These are phyloP conservation scores for Acacia concinna DNA, from an alignment of 331 rosid species.

Conservation along the genomic window DNA sequence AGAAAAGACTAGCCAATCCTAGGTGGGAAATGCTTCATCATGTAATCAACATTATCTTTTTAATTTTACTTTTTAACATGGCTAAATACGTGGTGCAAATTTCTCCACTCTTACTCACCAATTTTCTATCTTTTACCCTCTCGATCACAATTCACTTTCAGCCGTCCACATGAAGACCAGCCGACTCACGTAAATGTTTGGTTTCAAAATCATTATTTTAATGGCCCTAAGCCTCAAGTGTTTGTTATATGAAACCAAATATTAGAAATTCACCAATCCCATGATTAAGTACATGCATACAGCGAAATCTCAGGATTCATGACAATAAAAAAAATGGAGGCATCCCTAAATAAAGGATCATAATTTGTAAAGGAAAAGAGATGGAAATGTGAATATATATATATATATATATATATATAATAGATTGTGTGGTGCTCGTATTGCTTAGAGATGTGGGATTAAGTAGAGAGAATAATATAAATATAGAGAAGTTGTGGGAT, in stretches of 20 bases:
- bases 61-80: constrained; percentile 21
- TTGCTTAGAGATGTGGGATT: constrained; percentile 30
- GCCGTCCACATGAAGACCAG: background rate
- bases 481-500: no score
- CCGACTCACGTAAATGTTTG: background rate
- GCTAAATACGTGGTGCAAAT: constrained; percentile 24
- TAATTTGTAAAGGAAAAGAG: background rate
- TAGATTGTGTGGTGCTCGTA: constrained; percentile 8
- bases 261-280: constrained; percentile 33
- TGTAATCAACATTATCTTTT: constrained; percentile 35
- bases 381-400: background rate
- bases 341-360: constrained; percentile 15
- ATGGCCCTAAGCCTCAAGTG: constrained; percentile 27
- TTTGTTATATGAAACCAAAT: constrained; percentile 25
- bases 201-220: background rate
- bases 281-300: background rate
- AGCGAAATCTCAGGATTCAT: constrained; percentile 33
- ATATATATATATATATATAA: no score
- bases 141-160: constrained; percentile 9
- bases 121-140: background rate
- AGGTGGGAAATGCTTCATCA: constrained; percentile 38
- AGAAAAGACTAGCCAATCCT: constrained; percentile 19
- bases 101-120: background rate
- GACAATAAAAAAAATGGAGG: constrained; percentile 35
- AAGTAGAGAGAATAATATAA: constrained; percentile 36